Evolutionary conservation across 805 yeast species (phyloP).

Genomic region (Lachancea fermentati): DNA sequence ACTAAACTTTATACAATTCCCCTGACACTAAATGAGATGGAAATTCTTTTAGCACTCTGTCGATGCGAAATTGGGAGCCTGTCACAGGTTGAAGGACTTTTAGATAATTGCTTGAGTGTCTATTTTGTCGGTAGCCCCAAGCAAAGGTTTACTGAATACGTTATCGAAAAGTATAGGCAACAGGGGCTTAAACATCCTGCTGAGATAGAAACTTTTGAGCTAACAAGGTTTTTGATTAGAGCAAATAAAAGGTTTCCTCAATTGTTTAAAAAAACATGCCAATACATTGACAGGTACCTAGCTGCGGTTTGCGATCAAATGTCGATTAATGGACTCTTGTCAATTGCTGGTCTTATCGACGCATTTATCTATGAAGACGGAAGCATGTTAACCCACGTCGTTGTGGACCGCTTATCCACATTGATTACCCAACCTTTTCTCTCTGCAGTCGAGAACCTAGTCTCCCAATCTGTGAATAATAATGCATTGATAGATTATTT

Average conservation of each 20-base stretch:
- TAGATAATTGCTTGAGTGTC: constrained; percentile 38
- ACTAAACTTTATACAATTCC: constrained; percentile 35
- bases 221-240: constrained; percentile 30
- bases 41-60: constrained; percentile 48
- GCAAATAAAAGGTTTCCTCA: constrained; percentile 26
- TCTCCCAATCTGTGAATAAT: constrained; percentile 14
- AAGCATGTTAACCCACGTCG: not conserved
- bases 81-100: constrained; percentile 35
- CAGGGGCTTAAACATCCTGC: constrained; percentile 35
- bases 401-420: not conserved
- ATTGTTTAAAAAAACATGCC: constrained; percentile 15
- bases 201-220: constrained; percentile 34
- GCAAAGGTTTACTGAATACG: constrained; percentile 41
- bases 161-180: constrained; percentile 31
- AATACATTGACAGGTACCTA: constrained; percentile 26
- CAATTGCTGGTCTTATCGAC: constrained; percentile 36
- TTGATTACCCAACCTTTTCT: constrained; percentile 12
- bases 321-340: constrained; percentile 23
- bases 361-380: constrained; percentile 24
- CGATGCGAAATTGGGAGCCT: constrained; percentile 31
- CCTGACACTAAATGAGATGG: constrained; percentile 48
- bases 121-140: constrained; percentile 48
- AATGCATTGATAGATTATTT: constrained; percentile 28
- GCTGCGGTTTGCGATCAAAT: constrained; percentile 12
- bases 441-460: constrained; percentile 14